phyloP scores from a whole-genome alignment of 129 eudicot genomes.

The Escallonia herrerae region DNA sequence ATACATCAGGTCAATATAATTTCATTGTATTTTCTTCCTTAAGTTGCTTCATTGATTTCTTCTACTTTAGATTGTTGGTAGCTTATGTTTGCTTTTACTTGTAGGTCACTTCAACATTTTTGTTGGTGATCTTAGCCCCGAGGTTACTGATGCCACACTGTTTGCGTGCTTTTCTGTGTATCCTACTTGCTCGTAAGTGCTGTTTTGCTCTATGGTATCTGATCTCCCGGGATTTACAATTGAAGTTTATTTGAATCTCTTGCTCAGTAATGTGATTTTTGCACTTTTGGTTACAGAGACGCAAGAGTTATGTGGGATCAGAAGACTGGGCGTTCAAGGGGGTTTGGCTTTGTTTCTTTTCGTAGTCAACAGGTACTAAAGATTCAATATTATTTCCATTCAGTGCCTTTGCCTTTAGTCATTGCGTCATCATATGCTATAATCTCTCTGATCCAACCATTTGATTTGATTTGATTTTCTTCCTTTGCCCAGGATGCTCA shows the following conservation, averaged over 20 bases:
- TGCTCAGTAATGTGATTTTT: not conserved
- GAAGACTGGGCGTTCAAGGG: conserved; percentile 96
- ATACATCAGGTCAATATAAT: conserved; percentile 63
- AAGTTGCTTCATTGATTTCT: not conserved
- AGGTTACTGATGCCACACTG: conserved; percentile 91
- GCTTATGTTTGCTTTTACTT: conserved; percentile 3
- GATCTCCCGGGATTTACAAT: not conserved
- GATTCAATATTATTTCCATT: not conserved
- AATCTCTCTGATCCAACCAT: not conserved
- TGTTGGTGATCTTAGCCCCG: conserved; percentile 99
- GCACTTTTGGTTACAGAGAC: conserved; percentile 42
- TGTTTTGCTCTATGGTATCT: not conserved
- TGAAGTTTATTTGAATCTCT: not conserved
- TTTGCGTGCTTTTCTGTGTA: conserved; percentile 84
- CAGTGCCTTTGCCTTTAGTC: too few species aligned
- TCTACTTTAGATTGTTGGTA: not conserved
- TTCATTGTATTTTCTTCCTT: not conserved
- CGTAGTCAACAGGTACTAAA: conserved; percentile 78
- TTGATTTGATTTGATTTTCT: too few species aligned
- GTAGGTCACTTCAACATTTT: conserved; percentile 86
- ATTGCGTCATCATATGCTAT: not conserved
- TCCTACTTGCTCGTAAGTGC: conserved; percentile 88
- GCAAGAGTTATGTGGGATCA: conserved; percentile 99
- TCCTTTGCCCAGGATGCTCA: conserved; percentile 58
- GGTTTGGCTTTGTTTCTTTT: conserved; percentile 96